These are phyloP conservation scores for Linnemannia zychae DNA, from an alignment of 192 early-diverging fungal genomes.

Conservation along the genomic window DNA sequence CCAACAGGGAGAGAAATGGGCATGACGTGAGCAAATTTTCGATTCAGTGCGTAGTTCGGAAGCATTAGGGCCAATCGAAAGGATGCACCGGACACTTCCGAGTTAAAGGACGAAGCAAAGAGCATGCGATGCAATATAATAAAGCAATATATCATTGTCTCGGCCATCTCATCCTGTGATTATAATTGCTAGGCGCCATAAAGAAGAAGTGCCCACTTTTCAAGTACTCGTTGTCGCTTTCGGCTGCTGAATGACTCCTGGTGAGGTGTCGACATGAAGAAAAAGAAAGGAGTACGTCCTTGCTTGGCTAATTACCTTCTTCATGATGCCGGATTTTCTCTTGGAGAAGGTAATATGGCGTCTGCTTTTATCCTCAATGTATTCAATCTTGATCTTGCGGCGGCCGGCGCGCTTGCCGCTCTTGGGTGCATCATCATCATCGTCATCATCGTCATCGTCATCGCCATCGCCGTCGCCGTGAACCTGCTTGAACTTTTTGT, in stretches of 20 bases:
- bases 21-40: constrained; percentile 5
- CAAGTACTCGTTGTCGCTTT: neutral
- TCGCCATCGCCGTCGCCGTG: constrained; percentile 64
- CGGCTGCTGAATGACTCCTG: neutral
- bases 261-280: neutral
- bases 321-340: constrained; percentile 98
- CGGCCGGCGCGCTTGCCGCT: constrained; percentile 81
- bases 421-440: constrained; percentile 63
- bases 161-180: no score
- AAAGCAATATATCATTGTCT: constrained; percentile 9
- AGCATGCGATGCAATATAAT: neutral
- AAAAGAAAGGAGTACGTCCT: neutral
- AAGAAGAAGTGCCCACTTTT: neutral
- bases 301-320: constrained; percentile 74
- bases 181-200: neutral
- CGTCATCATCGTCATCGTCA: constrained; percentile 76
- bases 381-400: constrained; percentile 97
- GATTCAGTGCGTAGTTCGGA: neutral
- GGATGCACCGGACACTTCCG: neutral
- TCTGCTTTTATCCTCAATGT: constrained; percentile 93
- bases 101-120: neutral
- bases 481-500: constrained; percentile 58
- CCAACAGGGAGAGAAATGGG: constrained; percentile 15
- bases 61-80: constrained; percentile 1
- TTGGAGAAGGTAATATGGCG: constrained; percentile 97